Evolutionary conservation across 1,284 basidiomycete genomes (phyloP).

Genomic region (Cryptococcus amylolentus): DNA sequence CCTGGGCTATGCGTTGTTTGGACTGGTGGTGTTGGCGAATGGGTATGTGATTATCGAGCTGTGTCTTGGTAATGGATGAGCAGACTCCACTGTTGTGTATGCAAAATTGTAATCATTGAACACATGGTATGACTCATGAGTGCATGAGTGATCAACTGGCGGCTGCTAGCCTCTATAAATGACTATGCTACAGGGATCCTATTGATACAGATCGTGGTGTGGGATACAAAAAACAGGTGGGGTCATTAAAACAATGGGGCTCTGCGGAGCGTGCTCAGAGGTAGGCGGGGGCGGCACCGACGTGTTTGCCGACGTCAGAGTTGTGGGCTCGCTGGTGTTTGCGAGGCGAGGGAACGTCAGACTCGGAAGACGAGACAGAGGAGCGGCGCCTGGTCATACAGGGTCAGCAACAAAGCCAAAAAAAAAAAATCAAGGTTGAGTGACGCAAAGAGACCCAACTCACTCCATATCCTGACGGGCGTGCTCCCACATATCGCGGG

Average conservation of each 20-base stretch:
- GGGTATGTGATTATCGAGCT: constrained; percentile 47
- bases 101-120: neutral
- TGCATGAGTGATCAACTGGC: neutral
- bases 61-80: constrained; percentile 25
- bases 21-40: constrained; percentile 65
- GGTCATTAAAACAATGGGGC: neutral
- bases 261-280: neutral
- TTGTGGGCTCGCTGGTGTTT: neutral
- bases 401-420: neutral
- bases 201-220: too few relatives aligned
- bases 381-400: constrained; percentile 6
- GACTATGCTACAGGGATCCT: too few relatives aligned
- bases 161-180: neutral
- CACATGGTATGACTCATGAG: neutral
- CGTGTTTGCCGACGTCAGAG: neutral
- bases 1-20: constrained; percentile 62
- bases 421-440: neutral
- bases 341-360: neutral
- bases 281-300: neutral
- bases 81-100: neutral
- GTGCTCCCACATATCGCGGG: constrained; percentile 15
- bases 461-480: constrained; percentile 16
- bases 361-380: constrained; percentile 8
- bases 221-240: neutral
- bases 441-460: neutral